Base-by-base conservation (phyloP, 805 yeast genomes). In the Pichia heedii region DNA sequence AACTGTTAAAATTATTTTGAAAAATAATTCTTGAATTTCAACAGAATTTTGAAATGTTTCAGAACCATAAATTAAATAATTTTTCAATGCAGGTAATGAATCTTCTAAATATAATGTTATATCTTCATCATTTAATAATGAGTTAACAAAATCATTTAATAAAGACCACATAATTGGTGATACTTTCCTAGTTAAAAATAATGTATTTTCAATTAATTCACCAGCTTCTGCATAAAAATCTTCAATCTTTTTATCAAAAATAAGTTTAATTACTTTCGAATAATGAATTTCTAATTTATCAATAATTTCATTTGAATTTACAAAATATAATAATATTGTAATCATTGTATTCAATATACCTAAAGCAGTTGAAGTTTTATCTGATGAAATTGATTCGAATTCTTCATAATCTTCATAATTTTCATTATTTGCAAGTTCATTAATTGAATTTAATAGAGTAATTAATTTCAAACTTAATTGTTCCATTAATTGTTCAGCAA, bases 301-400 rank as follows among this genome's bases (percentile, higher is more conserved):
- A 30, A 88, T 79, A 41, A 84, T 71, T 21, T 80, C 88, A 9
- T 69, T 68, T 2, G 96, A 81, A 56, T 81, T 83, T 60, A 93
- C 97, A 63, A 90, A 80, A 13, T 95, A 83, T 46, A 88, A 63
- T 38, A 90, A 64, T n/a, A 90, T 83, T 1, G 96, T 87, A 41
- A 86, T 79, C 69, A 89, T 77, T 2, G 97, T 89, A 56, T 84
- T 86, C 51, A 93, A 65, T 33, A 89, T 73, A 24, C 97, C 96
- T 35, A 84, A 62, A 0, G 93, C 95, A 5, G 96, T 88, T 73
- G 84, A 77, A 22, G 81, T 77, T 61, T 89, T 90, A 47, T 85
- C 95, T 18, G 78, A 73, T 26, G 60, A 56, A 32, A 61, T 64
- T 40, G 65, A 66, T 44, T 69, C 71, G 13, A 71, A 60, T 4